Evolutionary conservation across 2,329 filamentous ascomycete genomes (phyloP).

Genomic region (Plenodomus tracheiphilus): DNA sequence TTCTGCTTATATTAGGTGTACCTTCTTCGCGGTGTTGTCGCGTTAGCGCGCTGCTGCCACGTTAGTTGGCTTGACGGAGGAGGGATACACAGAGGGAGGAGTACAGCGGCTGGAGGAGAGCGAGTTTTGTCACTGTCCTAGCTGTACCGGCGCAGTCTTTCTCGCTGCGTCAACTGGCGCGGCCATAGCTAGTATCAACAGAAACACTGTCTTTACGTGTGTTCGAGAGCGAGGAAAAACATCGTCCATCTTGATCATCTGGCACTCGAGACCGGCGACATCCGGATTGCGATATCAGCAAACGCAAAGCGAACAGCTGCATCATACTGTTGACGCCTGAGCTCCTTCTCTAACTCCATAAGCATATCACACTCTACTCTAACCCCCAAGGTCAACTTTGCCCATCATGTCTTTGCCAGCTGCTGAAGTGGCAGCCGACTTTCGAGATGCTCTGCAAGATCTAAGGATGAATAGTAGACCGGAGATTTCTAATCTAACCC

Average conservation of each 20-base stretch:
- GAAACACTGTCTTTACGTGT: constrained; percentile 47
- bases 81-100: constrained; percentile 34
- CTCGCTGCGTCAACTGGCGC: constrained; percentile 38
- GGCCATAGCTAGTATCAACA: constrained; percentile 56
- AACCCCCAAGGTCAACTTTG: constrained; percentile 26
- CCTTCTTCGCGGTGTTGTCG: constrained; percentile 12
- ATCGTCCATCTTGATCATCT: constrained; percentile 43
- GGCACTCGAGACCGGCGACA: constrained; percentile 31
- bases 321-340: constrained; percentile 23
- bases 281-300: constrained; percentile 27
- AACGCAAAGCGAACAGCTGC: constrained; percentile 27
- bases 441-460: constrained; percentile 89
- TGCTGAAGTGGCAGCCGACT: constrained; percentile 92
- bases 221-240: constrained; percentile 47
- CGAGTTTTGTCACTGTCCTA: constrained; percentile 39
- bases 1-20: constrained; percentile 9
- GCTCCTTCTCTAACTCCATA: constrained; percentile 27
- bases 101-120: constrained; percentile 39
- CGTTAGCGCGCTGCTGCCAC: constrained; percentile 21
- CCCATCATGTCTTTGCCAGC: constrained; percentile 68
- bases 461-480: constrained; percentile 87
- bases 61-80: constrained; percentile 34
- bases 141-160: constrained; percentile 35
- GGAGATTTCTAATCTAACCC: constrained; percentile 95
- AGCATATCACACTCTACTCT: constrained; percentile 10